phyloP scores from a whole-genome alignment of 352 stramenopile species.

The Peronospora farinosa region DNA sequence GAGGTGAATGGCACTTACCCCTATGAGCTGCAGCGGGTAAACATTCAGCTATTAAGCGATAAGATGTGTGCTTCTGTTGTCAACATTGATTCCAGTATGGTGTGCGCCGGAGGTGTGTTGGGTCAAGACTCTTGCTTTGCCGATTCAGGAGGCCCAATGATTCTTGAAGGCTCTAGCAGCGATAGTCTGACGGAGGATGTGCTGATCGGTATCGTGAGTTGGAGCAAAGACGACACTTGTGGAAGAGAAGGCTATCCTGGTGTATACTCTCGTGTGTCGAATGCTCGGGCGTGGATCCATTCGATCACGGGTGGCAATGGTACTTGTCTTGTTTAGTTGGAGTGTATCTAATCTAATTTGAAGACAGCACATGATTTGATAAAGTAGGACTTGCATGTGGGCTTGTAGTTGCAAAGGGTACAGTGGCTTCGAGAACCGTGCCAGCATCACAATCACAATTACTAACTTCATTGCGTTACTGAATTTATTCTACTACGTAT shows the following conservation, averaged over 20 bases:
- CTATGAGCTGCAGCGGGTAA: slow-evolving; percentile 28
- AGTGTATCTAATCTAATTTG: too few relatives aligned
- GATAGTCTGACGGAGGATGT: slow-evolving; percentile 11
- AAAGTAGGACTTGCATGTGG: too few relatives aligned
- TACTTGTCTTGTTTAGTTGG: slow-evolving; percentile 6
- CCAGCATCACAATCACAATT: too few relatives aligned
- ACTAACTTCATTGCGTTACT: too few relatives aligned
- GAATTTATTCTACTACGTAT: too few relatives aligned
- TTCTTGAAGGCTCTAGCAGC: slow-evolving; percentile 8
- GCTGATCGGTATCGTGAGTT: slow-evolving; percentile 42
- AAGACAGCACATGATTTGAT: too few relatives aligned
- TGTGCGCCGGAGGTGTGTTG: slow-evolving; percentile 37
- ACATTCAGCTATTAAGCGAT: slow-evolving; percentile 32
- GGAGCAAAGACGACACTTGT: slow-evolving; percentile 36
- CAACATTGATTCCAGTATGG: slow-evolving; percentile 30
- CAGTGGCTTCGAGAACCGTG: too few relatives aligned
- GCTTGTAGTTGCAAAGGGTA: too few relatives aligned
- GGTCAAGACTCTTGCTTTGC: slow-evolving; percentile 36
- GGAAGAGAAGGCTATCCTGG: slow-evolving; percentile 30
- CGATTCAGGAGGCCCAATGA: slow-evolving; percentile 48
- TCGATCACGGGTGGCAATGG: slow-evolving; percentile 13
- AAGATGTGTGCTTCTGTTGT: slow-evolving; percentile 20
- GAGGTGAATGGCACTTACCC: slow-evolving; percentile 17
- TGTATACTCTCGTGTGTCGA: slow-evolving; percentile 48
- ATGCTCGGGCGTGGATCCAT: slow-evolving; percentile 34